A percentile compares a stretch with the other conserved stretches of the same genome.
Evolutionary conservation across 2,329 filamentous ascomycete genomes (phyloP).

Genomic region (Venturiaceae sp.): DNA sequence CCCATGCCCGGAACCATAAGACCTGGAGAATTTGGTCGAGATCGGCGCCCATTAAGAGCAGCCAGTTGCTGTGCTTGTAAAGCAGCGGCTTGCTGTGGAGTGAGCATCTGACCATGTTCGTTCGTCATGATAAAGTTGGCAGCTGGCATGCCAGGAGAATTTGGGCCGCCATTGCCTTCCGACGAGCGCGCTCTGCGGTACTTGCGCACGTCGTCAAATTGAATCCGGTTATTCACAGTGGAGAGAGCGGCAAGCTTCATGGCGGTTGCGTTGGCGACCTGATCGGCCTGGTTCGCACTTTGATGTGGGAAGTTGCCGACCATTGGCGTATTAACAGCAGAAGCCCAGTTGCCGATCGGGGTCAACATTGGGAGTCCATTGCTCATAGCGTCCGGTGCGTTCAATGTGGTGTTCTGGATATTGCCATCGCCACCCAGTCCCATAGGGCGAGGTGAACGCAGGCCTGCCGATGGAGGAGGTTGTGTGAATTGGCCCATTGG

Average conservation of each 20-base stretch:
- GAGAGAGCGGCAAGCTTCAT: constrained; percentile 98
- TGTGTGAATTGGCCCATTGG: constrained; percentile 94
- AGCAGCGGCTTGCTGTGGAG: constrained; percentile 41
- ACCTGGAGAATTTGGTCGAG: constrained; percentile 82
- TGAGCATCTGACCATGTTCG: constrained; percentile 80
- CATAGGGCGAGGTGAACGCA: constrained; percentile 71
- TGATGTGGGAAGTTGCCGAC: constrained; percentile 66
- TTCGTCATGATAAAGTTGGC: constrained; percentile 90
- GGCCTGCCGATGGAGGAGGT: constrained; percentile 61
- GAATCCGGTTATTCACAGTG: constrained; percentile 96
- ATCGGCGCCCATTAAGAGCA: constrained; percentile 69
- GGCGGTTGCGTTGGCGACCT: constrained; percentile 96
- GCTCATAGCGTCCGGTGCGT: constrained; percentile 56
- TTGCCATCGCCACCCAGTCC: constrained; percentile 57
- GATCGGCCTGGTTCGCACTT: constrained; percentile 70
- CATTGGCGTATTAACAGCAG: constrained; percentile 97
- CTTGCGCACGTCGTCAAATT: constrained; percentile 92
- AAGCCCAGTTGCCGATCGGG: constrained; percentile 93
- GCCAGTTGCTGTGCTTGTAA: constrained; percentile 69
- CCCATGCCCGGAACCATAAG: constrained; percentile 57
- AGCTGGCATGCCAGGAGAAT: constrained; percentile 50
- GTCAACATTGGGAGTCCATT: constrained; percentile 77
- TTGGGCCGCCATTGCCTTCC: constrained; percentile 57
- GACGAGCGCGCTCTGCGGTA: constrained; percentile 87
- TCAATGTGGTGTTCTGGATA: constrained; percentile 77